phyloP scores from a whole-genome alignment of 108 stramenopile species.

The Stephanodiscus minutulus region DNA sequence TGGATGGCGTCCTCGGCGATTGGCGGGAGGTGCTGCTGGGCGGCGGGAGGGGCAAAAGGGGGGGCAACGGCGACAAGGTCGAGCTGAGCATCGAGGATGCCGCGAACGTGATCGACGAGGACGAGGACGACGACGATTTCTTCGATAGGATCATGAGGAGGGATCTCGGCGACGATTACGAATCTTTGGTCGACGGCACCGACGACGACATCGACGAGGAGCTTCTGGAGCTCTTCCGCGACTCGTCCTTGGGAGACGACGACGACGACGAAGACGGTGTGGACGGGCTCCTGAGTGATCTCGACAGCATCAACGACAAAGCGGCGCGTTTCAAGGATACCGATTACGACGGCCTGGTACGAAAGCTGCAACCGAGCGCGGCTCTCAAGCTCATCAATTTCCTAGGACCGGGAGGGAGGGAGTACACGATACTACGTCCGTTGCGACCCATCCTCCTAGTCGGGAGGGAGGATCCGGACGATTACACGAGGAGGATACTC shows the following conservation, averaged over 20 bases:
- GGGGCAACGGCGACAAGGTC: not conserved
- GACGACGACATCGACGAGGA: constrained; percentile 51
- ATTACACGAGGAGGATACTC: constrained; percentile 45
- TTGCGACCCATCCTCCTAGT: constrained; percentile 35
- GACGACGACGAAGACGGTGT: constrained; percentile 26
- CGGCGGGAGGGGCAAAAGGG: not conserved
- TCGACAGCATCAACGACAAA: not conserved
- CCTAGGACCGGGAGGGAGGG: constrained; percentile 29
- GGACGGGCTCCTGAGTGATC: not conserved
- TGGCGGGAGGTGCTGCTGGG: constrained; percentile 40
- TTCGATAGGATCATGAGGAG: constrained; percentile 51
- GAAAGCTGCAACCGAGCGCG: constrained; percentile 39
- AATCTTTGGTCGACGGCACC: constrained; percentile 26
- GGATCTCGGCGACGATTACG: constrained; percentile 46
- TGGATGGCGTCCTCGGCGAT: constrained; percentile 34
- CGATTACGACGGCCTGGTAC: constrained; percentile 25
- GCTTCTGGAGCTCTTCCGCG: constrained; percentile 33
- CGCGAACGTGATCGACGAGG: constrained; percentile 20
- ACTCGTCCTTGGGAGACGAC: constrained; percentile 4
- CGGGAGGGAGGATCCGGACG: constrained; percentile 47
- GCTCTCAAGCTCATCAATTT: constrained; percentile 36
- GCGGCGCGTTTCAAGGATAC: not conserved
- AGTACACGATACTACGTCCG: constrained; percentile 37
- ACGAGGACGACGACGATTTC: constrained; percentile 31
- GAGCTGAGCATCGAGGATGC: constrained; percentile 28